Evolutionary conservation across 106 monocot genomes (phyloP).

Genomic region (Acanthochlamys bracteata): DNA sequence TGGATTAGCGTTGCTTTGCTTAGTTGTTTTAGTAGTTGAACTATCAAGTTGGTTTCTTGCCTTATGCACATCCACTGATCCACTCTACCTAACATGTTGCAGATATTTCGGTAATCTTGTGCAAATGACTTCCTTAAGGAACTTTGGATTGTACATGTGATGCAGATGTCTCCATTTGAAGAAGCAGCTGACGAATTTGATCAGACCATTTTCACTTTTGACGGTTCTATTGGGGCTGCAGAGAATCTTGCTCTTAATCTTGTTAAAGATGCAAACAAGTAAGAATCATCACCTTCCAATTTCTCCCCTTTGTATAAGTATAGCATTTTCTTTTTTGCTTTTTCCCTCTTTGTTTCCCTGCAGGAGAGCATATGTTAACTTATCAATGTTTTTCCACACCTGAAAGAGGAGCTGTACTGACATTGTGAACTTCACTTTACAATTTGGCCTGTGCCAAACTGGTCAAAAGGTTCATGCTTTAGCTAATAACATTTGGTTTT

Average conservation of each 20-base stretch:
- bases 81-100: neutral
- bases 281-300: neutral
- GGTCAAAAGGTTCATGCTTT: slow-evolving; percentile 67
- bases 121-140: neutral
- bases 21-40: too few species aligned
- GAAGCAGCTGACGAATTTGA: slow-evolving; percentile 94
- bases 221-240: slow-evolving; percentile 47
- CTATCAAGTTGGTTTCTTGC: too few species aligned
- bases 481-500: neutral
- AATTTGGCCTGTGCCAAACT: slow-evolving; percentile 84
- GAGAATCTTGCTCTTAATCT: slow-evolving; percentile 74
- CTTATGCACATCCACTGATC: too few species aligned
- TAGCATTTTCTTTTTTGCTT: neutral
- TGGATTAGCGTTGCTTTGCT: slow-evolving; percentile 33
- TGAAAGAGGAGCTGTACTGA: slow-evolving; percentile 88
- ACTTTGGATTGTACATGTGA: neutral
- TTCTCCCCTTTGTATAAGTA: neutral
- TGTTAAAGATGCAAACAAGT: slow-evolving; percentile 80
- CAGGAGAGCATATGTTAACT: neutral
- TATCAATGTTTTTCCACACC: neutral
- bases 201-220: slow-evolving; percentile 81
- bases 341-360: neutral
- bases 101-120: slow-evolving; percentile 82
- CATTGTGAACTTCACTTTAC: slow-evolving; percentile 81
- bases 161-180: slow-evolving; percentile 81